Base-by-base conservation (phyloP, 2,329 filamentous ascomycete species). In the Cytospora mali region DNA sequence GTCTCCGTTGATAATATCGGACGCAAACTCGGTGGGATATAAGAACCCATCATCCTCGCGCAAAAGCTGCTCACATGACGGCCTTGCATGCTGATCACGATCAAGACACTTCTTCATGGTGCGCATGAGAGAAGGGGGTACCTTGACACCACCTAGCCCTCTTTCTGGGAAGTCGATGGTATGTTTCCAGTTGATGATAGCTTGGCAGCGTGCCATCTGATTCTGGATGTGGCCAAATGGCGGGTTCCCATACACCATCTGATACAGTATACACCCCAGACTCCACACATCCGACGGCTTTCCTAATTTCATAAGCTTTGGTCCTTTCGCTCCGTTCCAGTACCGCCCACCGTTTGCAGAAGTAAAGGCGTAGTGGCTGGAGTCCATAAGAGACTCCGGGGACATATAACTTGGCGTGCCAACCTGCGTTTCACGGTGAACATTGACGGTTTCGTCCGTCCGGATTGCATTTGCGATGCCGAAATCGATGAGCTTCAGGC, bases 381-480 rank as follows among this genome's bases (percentile, higher is more conserved):
- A 90, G 76, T 98, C 95, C 73, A 96, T 88, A 55, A 99, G 84
- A 2, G 91, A 93, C 76, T 99, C 95, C 0, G 95, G 95, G 1
- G 92, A 96, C 95, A 99, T 99, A 80, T 97, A 99, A 75, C 96
- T 99, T 4, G 95, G 93, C 0, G 95, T 99, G 62, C 96, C 95
- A 66, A 98, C 88, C 77, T 98, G 93, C 13, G 89, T 91, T 73
- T 99, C 95, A 62, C 95, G 91, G 76, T 99, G 95, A 13, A 99
- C 93, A 69, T 99, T 99, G 75, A 97, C 90, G 0, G 95, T 99
- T 76, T 97, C 88, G 73, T 98, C 95, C 1, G 88, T 91, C 76
- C 96, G 91, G 70, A 99, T 99, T 55, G 95, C 93, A 72, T 97
- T 97, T 62, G 95, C 95, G 72, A 99, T 99, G 69, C 95, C 95